Base-by-base conservation (phyloP, 495 filamentous ascomycete genomes). In the Hypomontagnella monticulosa region DNA sequence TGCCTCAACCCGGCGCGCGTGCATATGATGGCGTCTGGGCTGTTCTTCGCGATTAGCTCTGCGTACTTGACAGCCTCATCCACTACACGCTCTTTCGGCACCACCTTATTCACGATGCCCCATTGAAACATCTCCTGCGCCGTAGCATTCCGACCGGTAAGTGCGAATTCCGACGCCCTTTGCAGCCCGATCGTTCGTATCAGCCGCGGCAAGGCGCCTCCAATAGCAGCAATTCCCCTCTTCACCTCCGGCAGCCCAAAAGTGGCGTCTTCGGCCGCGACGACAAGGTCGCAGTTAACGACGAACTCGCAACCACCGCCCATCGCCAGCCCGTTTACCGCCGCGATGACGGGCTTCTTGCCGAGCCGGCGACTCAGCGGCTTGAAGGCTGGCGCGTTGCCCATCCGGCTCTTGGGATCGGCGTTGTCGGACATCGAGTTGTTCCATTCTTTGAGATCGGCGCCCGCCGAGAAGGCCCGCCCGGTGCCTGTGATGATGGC, bases 291-390 rank as follows among this genome's bases (percentile, higher is more conserved):
- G 70, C 78, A 81, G 65, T 93, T 93, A 2, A 89, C 76, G 6
- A 85, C 79, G 76, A 92, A 91, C 75, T 96, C 92, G 69, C 88
- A 86, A 6, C 92, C 92, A 6, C 89, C 92, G 32, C 92, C 92
- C 33, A 89, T 79, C 32, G 87, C 88, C 16, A 91, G 78, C 4
- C 92, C 91, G 69, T 93, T 91, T 12, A 95, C 88, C 4, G 91
- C 92, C 4, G 90, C 88, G 62, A 96, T 87, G 18, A 96, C 80
- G 3, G 92, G 92, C 65, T 90, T 89, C 72, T 85, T 87, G 20
- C 82, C 85, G 4, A 63, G 63, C 11, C 81, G 71, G 56, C 83
- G 79, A 47, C 79, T 83, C 12, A 84, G 69, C 2, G 82, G 81
- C 33, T 76, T 77, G 55, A 85, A 85, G 37, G 81, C 81, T 4